Conservation (phyloP, 2,329 filamentous ascomycete species). For the Zasmidium cellare region DNA sequence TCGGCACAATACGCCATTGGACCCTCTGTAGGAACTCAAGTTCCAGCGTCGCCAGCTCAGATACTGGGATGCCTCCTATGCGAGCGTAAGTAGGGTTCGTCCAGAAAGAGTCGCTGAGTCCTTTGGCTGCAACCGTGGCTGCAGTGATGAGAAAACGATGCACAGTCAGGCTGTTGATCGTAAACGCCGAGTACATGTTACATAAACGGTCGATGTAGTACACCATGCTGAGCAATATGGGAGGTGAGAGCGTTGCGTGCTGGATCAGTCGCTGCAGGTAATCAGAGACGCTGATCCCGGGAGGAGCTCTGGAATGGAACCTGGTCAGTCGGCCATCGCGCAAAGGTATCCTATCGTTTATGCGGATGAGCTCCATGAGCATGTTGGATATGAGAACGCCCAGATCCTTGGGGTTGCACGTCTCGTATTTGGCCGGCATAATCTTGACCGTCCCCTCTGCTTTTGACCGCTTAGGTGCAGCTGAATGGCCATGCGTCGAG, state of each 20-base stretch:
- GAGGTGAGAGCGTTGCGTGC: conserved; percentile 89
- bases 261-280: conserved; percentile 91
- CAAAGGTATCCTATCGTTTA: conserved; percentile 85
- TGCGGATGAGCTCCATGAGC: conserved; percentile 89
- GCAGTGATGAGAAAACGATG: conserved; percentile 96
- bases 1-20: conserved; percentile 95
- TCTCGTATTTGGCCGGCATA: conserved; percentile 76
- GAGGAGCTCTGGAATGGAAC: conserved; percentile 81
- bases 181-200: conserved; percentile 88
- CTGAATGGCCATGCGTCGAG: conserved; percentile 32
- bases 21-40: conserved; percentile 90
- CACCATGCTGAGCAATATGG: conserved; percentile 96
- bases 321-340: conserved; percentile 83
- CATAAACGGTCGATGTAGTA: conserved; percentile 98
- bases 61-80: conserved; percentile 87
- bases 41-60: conserved; percentile 86
- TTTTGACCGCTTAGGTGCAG: conserved; percentile 48
- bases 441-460: conserved; percentile 51
- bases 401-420: conserved; percentile 79
- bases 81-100: conserved; percentile 95
- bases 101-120: conserved; percentile 95
- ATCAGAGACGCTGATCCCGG: conserved; percentile 90
- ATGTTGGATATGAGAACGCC: conserved; percentile 91
- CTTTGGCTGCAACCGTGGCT: conserved; percentile 93
- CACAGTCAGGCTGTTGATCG: conserved; percentile 92